These are phyloP conservation scores for Phytophthora meadii DNA, from an alignment of 352 stramenopile genomes.

Conservation along the genomic window DNA sequence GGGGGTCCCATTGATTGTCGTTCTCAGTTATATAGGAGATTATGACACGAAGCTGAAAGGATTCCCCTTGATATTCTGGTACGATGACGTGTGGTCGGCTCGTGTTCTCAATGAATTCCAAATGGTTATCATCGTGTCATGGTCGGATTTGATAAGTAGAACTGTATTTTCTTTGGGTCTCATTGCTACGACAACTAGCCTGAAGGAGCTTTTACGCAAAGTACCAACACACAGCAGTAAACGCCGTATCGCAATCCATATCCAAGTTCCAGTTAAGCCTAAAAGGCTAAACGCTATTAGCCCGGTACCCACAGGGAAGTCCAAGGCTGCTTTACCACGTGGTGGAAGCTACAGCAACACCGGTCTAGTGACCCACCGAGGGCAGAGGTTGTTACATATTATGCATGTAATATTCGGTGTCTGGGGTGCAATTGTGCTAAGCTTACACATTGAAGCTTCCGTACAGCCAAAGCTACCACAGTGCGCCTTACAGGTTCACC, in stretches of 20 bases:
- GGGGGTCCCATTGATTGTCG: constrained; percentile 29
- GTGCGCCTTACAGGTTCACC: constrained; percentile 35
- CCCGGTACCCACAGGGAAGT: not conserved
- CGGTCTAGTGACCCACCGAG: not conserved
- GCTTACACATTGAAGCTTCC: constrained; percentile 32
- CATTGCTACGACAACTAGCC: constrained; percentile 9
- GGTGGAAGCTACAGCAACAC: not conserved
- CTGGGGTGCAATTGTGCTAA: constrained; percentile 31
- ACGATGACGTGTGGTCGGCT: constrained; percentile 36
- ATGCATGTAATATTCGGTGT: constrained; percentile 2
- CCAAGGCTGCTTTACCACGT: not conserved
- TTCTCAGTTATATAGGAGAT: constrained; percentile 22
- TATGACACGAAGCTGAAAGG: constrained; percentile 22
- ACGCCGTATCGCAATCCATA: not conserved
- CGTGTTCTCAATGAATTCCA: constrained; percentile 35
- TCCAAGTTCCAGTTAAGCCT: not conserved
- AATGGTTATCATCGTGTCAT: constrained; percentile 39
- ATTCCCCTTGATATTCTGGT: constrained; percentile 39
- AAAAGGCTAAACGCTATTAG: not conserved
- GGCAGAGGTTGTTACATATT: constrained; percentile 1
- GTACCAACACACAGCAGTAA: not conserved
- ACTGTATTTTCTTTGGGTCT: constrained; percentile 28
- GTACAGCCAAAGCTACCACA: constrained; percentile 6
- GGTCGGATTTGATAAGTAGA: constrained; percentile 31
- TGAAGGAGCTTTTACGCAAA: constrained; percentile 20